These are phyloP conservation scores for Gynochthodes officinalis DNA, from an alignment of 257 asterid genomes.

Conservation along the genomic window DNA sequence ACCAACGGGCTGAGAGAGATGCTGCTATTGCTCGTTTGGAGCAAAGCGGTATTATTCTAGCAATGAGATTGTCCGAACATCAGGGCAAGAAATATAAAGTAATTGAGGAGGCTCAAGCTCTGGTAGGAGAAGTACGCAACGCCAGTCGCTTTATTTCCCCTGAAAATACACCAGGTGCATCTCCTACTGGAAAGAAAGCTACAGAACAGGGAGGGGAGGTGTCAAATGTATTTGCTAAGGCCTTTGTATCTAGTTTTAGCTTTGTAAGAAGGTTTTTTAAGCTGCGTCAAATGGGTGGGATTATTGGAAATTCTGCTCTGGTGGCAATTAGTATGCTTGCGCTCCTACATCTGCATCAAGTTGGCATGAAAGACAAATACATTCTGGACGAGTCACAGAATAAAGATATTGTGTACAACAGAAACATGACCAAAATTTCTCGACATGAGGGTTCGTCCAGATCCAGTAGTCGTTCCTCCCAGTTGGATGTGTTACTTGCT, in stretches of 20 bases:
- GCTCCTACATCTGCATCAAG: slow-evolving; percentile 64
- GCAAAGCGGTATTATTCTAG: slow-evolving; percentile 84
- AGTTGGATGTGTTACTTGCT: slow-evolving; percentile 71
- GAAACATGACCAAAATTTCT: slow-evolving; percentile 43
- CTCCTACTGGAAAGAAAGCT: slow-evolving; percentile 33
- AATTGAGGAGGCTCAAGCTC: slow-evolving; percentile 88
- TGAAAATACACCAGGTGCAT: slow-evolving; percentile 41
- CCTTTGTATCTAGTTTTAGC: slow-evolving; percentile 48
- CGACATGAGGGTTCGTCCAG: slow-evolving; percentile 31
- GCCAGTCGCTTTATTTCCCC: slow-evolving; percentile 57
- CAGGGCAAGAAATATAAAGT: slow-evolving; percentile 87
- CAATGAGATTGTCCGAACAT: slow-evolving; percentile 95
- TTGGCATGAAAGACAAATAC: slow-evolving; percentile 44
- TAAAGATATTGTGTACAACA: slow-evolving; percentile 34
- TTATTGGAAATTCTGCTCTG: slow-evolving; percentile 86
- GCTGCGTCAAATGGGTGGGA: slow-evolving; percentile 65
- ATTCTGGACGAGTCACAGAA: slow-evolving; percentile 27
- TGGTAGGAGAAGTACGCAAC: slow-evolving; percentile 74
- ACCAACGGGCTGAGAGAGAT: slow-evolving; percentile 85
- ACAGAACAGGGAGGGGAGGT: slow-evolving; percentile 32
- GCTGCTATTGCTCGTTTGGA: slow-evolving; percentile 89
- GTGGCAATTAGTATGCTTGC: slow-evolving; percentile 87
- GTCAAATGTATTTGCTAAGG: slow-evolving; percentile 41
- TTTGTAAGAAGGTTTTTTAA: slow-evolving; percentile 60
- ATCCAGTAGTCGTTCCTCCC: slow-evolving; percentile 27